Conservation (phyloP, 495 filamentous ascomycete species). For the Annulohypoxylon bovei region DNA sequence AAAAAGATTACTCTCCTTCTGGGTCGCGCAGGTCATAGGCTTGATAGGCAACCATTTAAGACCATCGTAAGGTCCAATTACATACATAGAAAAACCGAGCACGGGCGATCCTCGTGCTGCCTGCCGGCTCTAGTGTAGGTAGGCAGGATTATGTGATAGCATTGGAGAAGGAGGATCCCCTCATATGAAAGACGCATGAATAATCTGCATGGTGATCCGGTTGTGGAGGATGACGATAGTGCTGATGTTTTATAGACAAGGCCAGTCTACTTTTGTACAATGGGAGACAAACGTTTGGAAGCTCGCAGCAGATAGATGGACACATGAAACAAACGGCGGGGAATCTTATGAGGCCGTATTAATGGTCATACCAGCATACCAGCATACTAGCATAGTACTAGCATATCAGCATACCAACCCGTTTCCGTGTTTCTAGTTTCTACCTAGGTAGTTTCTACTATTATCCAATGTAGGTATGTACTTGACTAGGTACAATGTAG, state of each 20-base stretch:
- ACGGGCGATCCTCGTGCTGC: conserved; percentile 35
- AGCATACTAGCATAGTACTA: not conserved
- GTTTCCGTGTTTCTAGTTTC: not conserved
- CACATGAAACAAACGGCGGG: conserved; percentile 33
- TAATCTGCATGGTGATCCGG: conserved; percentile 14
- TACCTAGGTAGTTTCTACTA: not conserved
- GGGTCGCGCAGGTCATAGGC: conserved; percentile 40
- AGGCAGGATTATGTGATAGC: conserved; percentile 26
- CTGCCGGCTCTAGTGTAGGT: conserved; percentile 23
- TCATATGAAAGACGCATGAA: conserved; percentile 9
- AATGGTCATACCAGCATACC: conserved; percentile 28
- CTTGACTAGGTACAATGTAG: conserved; percentile 12
- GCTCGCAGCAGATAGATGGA: conserved; percentile 26
- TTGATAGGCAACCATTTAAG: conserved; percentile 30
- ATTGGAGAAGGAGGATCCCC: conserved; percentile 24
- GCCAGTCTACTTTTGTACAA: conserved; percentile 7
- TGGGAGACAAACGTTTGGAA: not conserved
- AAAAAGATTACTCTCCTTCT: conserved; percentile 29
- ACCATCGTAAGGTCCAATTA: conserved; percentile 29
- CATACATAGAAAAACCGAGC: conserved; percentile 26
- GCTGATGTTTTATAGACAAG: conserved; percentile 20
- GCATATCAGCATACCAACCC: not conserved
- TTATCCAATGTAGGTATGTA: no score
- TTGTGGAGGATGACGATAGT: conserved; percentile 17
- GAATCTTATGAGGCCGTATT: conserved; percentile 35